Base-by-base conservation (phyloP, 1,139 yeast genomes). In the Geotrichum candidum region DNA sequence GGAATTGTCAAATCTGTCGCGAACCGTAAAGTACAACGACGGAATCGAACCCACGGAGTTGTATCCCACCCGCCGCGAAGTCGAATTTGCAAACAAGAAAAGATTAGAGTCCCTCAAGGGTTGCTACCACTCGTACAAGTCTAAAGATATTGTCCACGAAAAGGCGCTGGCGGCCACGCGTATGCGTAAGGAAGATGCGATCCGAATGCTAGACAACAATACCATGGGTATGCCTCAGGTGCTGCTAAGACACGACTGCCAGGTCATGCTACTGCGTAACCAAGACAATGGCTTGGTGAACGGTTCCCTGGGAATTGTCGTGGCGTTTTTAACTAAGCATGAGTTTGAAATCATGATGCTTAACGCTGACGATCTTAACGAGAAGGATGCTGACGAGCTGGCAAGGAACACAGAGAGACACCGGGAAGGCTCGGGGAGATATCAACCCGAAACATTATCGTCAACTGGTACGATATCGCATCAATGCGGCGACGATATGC, bases 11-110 rank as follows among this genome's bases (percentile, higher is more conserved):
- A 69, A 72, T 1, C 77, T 90, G 31, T 77, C 80, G 25, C 78
- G 94, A 65, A 76, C 77, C 1, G 83, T 89, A 1, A 65, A 65
- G 0, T 90, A 88, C 68, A 75, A 77, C 0, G 96, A 90, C 73
- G 94, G 92, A 0, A 83, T 90, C 29, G 85, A 80, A 65, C 96
- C 97, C 5, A 88, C 96, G 0, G 95, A 87, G 70, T 76, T 90
- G 53, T 90, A 81, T 70, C 88, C 96, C 0, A 84, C 90, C 0
- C 80, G 95, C 67, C 75, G 78, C 46, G 95, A 90, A 69, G 97
- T 91, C 1, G 87, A 85, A 56, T 65, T 73, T 27, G 90, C 96
- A 0, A 91, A 91, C 69, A 72, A 77, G 38, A 67, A 77, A 46
- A 79, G 91, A 63, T 76, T 91, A 63, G 74, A 77, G 0, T 70